These are phyloP conservation scores for Nannochloris sp. DNA, from an alignment of 139 green algal species.

Conservation along the genomic window DNA sequence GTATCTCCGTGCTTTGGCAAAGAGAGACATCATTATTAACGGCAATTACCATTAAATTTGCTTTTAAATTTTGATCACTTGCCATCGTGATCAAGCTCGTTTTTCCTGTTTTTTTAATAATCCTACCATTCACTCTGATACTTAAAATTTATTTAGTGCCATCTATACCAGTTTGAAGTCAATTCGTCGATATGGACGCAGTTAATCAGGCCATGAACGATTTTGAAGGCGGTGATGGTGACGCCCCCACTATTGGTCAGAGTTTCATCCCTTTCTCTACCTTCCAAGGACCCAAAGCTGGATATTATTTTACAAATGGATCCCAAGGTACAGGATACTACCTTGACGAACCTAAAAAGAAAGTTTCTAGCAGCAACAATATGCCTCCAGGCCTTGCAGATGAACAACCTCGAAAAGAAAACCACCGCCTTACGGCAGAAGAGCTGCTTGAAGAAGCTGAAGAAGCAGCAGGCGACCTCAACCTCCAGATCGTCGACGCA, in stretches of 20 bases:
- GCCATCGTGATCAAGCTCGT: no score
- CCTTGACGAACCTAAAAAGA: neutral
- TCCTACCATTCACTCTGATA: no score
- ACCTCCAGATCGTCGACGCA: constrained; percentile 58
- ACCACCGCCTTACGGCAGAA: neutral
- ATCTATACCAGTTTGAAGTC: neutral
- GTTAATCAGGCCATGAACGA: neutral
- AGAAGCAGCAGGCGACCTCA: constrained; percentile 38
- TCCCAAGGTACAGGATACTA: constrained; percentile 52
- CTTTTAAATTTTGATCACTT: no score
- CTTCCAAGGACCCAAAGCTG: constrained; percentile 39
- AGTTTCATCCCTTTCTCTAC: constrained; percentile 29
- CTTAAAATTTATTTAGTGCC: no score
- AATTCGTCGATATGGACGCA: neutral
- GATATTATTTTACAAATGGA: constrained; percentile 62
- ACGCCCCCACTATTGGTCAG: neutral
- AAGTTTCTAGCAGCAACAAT: no score
- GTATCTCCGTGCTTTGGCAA: no score
- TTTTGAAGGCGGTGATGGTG: neutral
- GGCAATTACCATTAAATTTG: no score
- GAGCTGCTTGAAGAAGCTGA: constrained; percentile 1
- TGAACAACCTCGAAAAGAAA: no score
- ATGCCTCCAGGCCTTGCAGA: no score
- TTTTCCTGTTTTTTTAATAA: no score
- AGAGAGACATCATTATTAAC: no score